A percentile compares a stretch with the other conserved stretches of the same genome.
Evolutionary conservation across 2,329 filamentous ascomycete genomes (phyloP).

Genomic region (Thielaviopsis musarum): DNA sequence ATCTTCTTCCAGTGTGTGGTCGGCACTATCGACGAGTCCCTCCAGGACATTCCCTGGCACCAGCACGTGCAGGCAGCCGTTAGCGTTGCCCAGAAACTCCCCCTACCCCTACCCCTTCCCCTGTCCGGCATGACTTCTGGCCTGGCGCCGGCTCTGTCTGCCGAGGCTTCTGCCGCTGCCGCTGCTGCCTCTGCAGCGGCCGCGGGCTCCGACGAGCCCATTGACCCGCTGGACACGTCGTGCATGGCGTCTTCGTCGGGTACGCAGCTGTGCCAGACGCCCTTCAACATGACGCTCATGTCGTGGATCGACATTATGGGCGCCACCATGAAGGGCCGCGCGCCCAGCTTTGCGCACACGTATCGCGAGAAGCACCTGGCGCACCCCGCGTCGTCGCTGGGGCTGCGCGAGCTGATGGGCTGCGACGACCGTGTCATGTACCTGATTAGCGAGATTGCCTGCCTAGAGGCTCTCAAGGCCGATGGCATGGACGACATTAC

Average conservation of each 20-base stretch:
- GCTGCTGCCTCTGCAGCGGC: not conserved
- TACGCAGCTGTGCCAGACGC: slow-evolving; percentile 32
- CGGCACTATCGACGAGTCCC: slow-evolving; percentile 64
- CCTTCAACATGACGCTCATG: slow-evolving; percentile 90
- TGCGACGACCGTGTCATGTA: slow-evolving; percentile 98
- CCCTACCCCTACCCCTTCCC: slow-evolving; percentile 38
- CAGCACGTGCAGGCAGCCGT: slow-evolving; percentile 89
- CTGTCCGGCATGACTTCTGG: slow-evolving; percentile 11
- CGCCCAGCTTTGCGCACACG: slow-evolving; percentile 81
- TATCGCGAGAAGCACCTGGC: slow-evolving; percentile 89
- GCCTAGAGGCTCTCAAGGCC: slow-evolving; percentile 74
- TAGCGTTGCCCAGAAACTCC: slow-evolving; percentile 69
- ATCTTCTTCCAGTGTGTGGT: slow-evolving; percentile 94
- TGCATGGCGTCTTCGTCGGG: too few relatives aligned
- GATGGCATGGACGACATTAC: slow-evolving; percentile 72
- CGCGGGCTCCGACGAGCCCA: not conserved
- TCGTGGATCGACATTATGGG: slow-evolving; percentile 97
- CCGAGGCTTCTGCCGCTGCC: not conserved
- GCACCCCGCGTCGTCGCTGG: slow-evolving; percentile 39
- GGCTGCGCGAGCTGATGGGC: slow-evolving; percentile 86
- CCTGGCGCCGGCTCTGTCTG: slow-evolving; percentile 23
- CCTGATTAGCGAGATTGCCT: slow-evolving; percentile 91
- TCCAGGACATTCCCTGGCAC: slow-evolving; percentile 90
- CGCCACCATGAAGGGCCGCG: slow-evolving; percentile 73
- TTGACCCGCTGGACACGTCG: not conserved